Evolutionary conservation across 1,284 basidiomycete species (phyloP).

Genomic region (Inonotus hispidus): DNA sequence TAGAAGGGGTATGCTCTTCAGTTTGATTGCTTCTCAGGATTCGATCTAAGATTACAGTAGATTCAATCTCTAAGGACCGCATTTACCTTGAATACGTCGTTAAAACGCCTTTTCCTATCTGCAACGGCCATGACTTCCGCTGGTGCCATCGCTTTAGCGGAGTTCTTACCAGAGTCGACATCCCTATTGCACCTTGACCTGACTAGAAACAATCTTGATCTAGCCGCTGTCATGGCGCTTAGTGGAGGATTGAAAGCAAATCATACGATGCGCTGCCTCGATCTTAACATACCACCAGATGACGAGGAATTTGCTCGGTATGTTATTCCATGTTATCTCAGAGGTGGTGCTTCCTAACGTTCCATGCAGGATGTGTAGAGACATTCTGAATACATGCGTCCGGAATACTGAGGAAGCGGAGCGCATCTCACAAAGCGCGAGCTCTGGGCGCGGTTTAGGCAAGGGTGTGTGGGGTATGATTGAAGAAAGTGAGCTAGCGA

Average conservation of each 20-base stretch:
- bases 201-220: conserved; percentile 76
- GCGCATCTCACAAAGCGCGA: conserved; percentile 33
- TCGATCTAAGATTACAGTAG: conserved; percentile 32
- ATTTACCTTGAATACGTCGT: conserved; percentile 87
- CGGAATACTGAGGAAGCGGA: conserved; percentile 87
- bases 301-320: conserved; percentile 84
- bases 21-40: neutral
- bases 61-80: conserved; percentile 86
- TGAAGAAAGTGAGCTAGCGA: conserved; percentile 74
- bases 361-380: conserved; percentile 57
- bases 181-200: conserved; percentile 87
- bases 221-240: conserved; percentile 91
- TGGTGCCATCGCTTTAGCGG: conserved; percentile 92
- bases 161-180: conserved; percentile 89
- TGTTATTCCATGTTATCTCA: conserved; percentile 23
- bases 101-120: conserved; percentile 90
- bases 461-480: conserved; percentile 77
- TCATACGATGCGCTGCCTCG: conserved; percentile 83
- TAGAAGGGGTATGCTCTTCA: conserved; percentile 69
- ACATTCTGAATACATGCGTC: conserved; percentile 79
- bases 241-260: conserved; percentile 82
- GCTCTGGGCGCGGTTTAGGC: conserved; percentile 36
- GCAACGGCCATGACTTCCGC: conserved; percentile 78
- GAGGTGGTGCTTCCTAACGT: neutral
- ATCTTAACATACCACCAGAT: conserved; percentile 87